Evolutionary conservation across 306 rosid genomes (phyloP).

Genomic region (Cucurbita argyrosperma): DNA sequence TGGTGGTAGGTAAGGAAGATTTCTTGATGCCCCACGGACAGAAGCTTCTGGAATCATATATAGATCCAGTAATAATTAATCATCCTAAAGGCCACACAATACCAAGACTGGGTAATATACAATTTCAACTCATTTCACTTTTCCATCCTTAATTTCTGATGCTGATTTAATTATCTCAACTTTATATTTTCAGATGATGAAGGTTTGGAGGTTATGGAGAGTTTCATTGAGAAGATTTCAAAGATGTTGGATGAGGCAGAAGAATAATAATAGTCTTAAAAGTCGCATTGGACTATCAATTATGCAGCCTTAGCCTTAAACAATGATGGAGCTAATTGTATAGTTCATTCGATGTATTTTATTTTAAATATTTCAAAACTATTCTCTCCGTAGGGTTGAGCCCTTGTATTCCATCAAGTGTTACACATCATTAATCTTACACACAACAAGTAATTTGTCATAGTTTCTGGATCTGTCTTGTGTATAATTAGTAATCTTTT

Average conservation of each 20-base stretch:
- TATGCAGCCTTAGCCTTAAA: not conserved
- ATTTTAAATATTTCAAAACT: no score
- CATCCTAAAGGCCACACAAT: conserved; percentile 81
- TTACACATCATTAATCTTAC: no score
- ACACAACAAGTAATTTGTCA: no score
- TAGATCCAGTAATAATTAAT: conserved; percentile 43
- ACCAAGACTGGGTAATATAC: conserved; percentile 47
- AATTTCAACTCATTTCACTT: not conserved
- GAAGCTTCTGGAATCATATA: conserved; percentile 34
- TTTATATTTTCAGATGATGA: not conserved
- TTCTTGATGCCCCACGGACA: conserved; percentile 45
- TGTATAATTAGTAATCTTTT: no score
- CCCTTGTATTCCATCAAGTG: no score
- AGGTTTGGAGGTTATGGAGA: not conserved
- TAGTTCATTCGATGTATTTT: no score
- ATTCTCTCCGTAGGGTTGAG: no score
- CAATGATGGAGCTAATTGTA: no score
- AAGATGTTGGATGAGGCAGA: not conserved
- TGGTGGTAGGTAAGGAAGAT: conserved; percentile 52
- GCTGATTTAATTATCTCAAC: not conserved
- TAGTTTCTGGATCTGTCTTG: no score
- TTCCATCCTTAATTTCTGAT: not conserved
- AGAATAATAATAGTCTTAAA: not conserved
- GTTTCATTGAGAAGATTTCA: not conserved
- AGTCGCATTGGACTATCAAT: not conserved